These are phyloP conservation scores for Colletotrichum higginsianum DNA, from an alignment of 2,329 filamentous ascomycete genomes.

Conservation along the genomic window DNA sequence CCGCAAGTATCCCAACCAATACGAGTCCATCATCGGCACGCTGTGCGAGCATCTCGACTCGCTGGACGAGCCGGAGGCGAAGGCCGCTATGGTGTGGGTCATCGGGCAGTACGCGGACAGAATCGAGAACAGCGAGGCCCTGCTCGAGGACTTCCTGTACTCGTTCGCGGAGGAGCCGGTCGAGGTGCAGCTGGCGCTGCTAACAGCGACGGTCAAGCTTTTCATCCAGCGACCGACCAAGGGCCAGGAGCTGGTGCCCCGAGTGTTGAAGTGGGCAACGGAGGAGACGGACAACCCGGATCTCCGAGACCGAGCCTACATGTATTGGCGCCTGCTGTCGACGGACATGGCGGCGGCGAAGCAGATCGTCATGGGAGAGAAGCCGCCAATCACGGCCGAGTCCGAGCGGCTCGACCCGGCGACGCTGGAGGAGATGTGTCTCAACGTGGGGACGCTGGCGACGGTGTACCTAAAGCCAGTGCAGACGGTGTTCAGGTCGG, in stretches of 20 bases:
- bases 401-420: slow-evolving; percentile 92
- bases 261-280: slow-evolving; percentile 97
- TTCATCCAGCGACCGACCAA: slow-evolving; percentile 98
- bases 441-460: slow-evolving; percentile 94
- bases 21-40: slow-evolving; percentile 96
- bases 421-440: slow-evolving; percentile 96
- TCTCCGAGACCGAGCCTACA: slow-evolving; percentile 94
- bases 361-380: slow-evolving; percentile 95
- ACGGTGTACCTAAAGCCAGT: slow-evolving; percentile 99
- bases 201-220: slow-evolving; percentile 96
- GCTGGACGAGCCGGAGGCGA: slow-evolving; percentile 96
- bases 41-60: slow-evolving; percentile 97
- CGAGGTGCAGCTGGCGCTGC: slow-evolving; percentile 93
- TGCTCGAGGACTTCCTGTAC: slow-evolving; percentile 95
- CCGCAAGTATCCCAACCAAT: slow-evolving; percentile 98
- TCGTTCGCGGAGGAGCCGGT: slow-evolving; percentile 95
- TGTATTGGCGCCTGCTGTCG: slow-evolving; percentile 98
- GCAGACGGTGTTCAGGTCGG: slow-evolving; percentile 94
- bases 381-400: slow-evolving; percentile 95
- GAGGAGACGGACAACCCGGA: slow-evolving; percentile 99
- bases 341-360: slow-evolving; percentile 91
- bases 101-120: slow-evolving; percentile 98
- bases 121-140: slow-evolving; percentile 95
- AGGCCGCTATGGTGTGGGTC: slow-evolving; percentile 99
- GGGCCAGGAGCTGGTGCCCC: slow-evolving; percentile 92